phyloP scores from a whole-genome alignment of 371 early-diverging fungal species.

The Mortierella sp. region DNA sequence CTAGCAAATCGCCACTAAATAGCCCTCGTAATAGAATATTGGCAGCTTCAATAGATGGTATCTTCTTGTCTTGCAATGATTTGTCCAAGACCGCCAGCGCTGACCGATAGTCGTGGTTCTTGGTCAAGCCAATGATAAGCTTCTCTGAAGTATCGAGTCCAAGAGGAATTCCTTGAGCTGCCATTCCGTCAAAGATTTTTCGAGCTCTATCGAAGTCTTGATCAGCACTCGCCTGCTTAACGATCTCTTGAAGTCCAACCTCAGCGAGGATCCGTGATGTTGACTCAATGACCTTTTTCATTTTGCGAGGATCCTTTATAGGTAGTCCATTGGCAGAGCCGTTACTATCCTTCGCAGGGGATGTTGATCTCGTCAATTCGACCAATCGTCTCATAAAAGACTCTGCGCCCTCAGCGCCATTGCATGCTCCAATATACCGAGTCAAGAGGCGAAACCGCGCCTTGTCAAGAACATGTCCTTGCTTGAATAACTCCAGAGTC shows the following conservation, averaged over 20 bases:
- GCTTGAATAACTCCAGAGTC: conserved; percentile 13
- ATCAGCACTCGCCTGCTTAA: conserved; percentile 24
- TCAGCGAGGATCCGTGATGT: conserved; percentile 14
- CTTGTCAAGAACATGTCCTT: conserved; percentile 29
- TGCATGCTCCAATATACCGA: conserved; percentile 23
- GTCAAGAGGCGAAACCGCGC: conserved; percentile 21
- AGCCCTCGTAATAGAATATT: conserved; percentile 26
- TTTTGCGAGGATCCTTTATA: conserved; percentile 11
- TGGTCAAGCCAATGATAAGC: conserved; percentile 11
- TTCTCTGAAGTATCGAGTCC: conserved; percentile 12
- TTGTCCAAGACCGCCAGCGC: conserved; percentile 21
- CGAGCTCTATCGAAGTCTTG: conserved; percentile 22
- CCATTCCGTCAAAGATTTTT: conserved; percentile 31
- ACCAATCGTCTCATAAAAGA: conserved; percentile 23
- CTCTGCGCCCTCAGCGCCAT: conserved; percentile 20
- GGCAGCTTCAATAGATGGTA: conserved; percentile 28
- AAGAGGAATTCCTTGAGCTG: conserved; percentile 8
- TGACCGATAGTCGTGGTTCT: conserved; percentile 8
- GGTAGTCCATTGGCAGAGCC: not conserved
- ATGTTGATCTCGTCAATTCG: conserved; percentile 1
- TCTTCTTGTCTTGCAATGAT: conserved; percentile 24
- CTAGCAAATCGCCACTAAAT: conserved; percentile 26
- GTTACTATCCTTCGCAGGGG: not conserved
- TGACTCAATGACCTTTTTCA: conserved; percentile 2
- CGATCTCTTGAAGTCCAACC: conserved; percentile 37